These are phyloP conservation scores for Penicillium sp. DNA, from an alignment of 2,329 filamentous ascomycete genomes.

Conservation along the genomic window DNA sequence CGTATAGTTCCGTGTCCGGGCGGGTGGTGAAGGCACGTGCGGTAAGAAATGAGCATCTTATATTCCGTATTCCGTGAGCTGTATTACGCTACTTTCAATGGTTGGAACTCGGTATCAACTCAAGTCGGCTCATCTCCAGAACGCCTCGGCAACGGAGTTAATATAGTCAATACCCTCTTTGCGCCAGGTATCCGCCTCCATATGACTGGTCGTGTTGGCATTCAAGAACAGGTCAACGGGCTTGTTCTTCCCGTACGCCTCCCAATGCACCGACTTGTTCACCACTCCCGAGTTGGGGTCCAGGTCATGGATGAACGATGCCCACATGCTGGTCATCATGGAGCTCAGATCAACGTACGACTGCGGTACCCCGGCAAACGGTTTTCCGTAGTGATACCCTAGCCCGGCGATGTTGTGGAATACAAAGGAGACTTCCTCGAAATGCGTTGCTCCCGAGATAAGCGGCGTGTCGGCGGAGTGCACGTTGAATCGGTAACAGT, in stretches of 20 bases:
- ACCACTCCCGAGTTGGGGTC: constrained; percentile 44
- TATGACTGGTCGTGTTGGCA: constrained; percentile 45
- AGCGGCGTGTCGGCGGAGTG: constrained; percentile 43
- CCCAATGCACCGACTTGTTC: constrained; percentile 39
- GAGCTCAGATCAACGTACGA: constrained; percentile 45
- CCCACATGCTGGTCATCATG: constrained; percentile 54
- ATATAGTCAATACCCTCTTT: constrained; percentile 33
- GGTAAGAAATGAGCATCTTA: not conserved
- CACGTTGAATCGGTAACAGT: constrained; percentile 64
- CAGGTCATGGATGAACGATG: constrained; percentile 48
- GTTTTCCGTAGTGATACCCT: constrained; percentile 44
- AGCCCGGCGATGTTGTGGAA: constrained; percentile 53
- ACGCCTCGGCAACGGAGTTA: constrained; percentile 25
- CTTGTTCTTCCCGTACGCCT: constrained; percentile 41
- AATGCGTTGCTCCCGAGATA: constrained; percentile 52
- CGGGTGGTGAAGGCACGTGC: not conserved
- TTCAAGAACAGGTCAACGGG: constrained; percentile 53
- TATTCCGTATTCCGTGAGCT: not conserved
- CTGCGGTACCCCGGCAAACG: constrained; percentile 41
- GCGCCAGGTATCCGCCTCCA: constrained; percentile 49
- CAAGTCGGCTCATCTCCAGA: constrained; percentile 18
- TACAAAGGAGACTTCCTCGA: constrained; percentile 56
- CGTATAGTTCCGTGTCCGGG: not conserved
- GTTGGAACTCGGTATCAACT: not conserved
- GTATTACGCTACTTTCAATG: too few relatives aligned